These are phyloP conservation scores for Amphicarpaea edgeworthii DNA, from an alignment of 306 rosid genomes.

Conservation along the genomic window DNA sequence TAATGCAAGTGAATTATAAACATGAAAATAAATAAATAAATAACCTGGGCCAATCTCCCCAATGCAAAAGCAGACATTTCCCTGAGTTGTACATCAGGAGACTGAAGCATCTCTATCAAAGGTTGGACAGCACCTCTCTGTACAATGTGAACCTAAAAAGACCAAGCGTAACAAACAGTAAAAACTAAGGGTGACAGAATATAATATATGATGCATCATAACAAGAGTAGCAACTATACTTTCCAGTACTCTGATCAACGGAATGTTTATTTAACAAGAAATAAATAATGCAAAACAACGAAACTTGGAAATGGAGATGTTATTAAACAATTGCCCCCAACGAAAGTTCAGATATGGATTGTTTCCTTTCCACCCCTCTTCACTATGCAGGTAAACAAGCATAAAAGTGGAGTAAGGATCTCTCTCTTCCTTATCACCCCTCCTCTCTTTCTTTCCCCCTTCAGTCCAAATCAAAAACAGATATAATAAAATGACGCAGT, in stretches of 20 bases:
- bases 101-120: slow-evolving; percentile 97
- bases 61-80: slow-evolving; percentile 99
- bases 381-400: background rate
- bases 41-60: slow-evolving; percentile 99
- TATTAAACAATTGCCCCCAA: slow-evolving; percentile 20
- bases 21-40: background rate
- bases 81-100: slow-evolving; percentile 89
- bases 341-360: background rate
- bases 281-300: slow-evolving; percentile 12
- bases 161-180: slow-evolving; percentile 20
- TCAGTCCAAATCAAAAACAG: background rate
- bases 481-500: no score
- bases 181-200: background rate
- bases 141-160: slow-evolving; percentile 88
- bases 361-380: background rate
- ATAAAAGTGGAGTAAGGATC: no score
- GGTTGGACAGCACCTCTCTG: slow-evolving; percentile 99
- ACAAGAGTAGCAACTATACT: slow-evolving; percentile 24
- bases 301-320: slow-evolving; percentile 24
- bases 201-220: slow-evolving; percentile 24
- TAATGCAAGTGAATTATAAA: slow-evolving; percentile 25
- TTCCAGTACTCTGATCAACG: slow-evolving; percentile 29
- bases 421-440: no score
- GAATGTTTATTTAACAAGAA: slow-evolving; percentile 23
- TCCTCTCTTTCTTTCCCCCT: no score